A percentile compares a stretch with the other conserved stretches of the same genome.
Evolutionary conservation across 1,284 basidiomycete species (phyloP).

Genomic region (Prillingera fragicola): DNA sequence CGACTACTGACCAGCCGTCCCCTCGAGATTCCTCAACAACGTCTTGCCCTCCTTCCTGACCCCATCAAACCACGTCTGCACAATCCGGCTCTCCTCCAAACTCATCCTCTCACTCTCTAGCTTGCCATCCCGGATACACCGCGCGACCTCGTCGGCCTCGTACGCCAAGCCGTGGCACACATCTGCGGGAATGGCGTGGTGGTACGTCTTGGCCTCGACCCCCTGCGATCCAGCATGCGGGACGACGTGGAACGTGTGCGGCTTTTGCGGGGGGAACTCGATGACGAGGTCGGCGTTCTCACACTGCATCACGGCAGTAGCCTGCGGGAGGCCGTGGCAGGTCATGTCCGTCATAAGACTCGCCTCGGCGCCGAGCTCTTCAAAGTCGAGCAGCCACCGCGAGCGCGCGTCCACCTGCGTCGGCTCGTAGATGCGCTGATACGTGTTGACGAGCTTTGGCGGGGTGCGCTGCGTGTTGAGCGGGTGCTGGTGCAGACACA

Average conservation of each 20-base stretch:
- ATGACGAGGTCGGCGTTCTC: conserved; percentile 21
- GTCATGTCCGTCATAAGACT: conserved; percentile 24
- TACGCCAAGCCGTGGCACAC: conserved; percentile 16
- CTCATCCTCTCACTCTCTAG: conserved; percentile 63
- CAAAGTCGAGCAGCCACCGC: conserved; percentile 67
- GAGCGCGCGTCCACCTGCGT: conserved; percentile 67
- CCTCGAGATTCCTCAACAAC: conserved; percentile 26
- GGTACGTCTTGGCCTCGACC: conserved; percentile 7
- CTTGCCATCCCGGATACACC: conserved; percentile 66
- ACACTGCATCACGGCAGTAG: conserved; percentile 16
- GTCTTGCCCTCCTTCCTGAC: conserved; percentile 50
- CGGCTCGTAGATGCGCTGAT: conserved; percentile 53
- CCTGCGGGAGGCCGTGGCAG: conserved; percentile 4
- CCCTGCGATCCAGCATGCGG: conserved; percentile 4
- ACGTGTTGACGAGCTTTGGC: conserved; percentile 49
- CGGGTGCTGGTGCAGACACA: conserved; percentile 69
- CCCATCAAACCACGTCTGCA: conserved; percentile 45
- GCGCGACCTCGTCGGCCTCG: conserved; percentile 58
- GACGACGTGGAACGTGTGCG: conserved; percentile 17
- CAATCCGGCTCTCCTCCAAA: conserved; percentile 63
- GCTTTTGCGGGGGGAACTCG: conserved; percentile 16
- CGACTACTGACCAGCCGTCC: conserved; percentile 21
- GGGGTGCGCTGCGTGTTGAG: conserved; percentile 56
- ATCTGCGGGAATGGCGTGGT: conserved; percentile 7
- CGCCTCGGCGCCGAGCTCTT: conserved; percentile 33